A percentile compares a stretch with the other conserved stretches of the same genome.
These are phyloP conservation scores for Candida sanyiensis DNA, from an alignment of 805 yeast species.

Conservation along the genomic window DNA sequence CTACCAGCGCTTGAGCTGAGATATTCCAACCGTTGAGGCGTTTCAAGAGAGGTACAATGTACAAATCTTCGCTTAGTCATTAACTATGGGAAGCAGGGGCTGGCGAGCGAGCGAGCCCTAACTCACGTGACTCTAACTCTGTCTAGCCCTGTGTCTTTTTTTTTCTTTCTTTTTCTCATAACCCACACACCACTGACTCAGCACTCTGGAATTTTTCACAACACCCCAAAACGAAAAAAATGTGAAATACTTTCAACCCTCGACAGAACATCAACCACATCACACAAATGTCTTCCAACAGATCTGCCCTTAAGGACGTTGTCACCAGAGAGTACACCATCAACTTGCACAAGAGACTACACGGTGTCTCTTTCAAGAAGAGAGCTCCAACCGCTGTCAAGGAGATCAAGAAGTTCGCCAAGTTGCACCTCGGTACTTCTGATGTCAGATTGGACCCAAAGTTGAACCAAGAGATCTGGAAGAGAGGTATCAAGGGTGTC, in stretches of 20 bases:
- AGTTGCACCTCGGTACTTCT: constrained; percentile 97
- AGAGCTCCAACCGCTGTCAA: constrained; percentile 99
- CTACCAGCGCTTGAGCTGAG: too few relatives aligned
- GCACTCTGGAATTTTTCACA: constrained; percentile 10
- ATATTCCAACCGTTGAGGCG: too few relatives aligned
- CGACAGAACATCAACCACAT: constrained; percentile 2
- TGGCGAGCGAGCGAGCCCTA: background rate
- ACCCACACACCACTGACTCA: constrained; percentile 14
- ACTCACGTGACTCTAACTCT: background rate
- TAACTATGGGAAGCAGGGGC: background rate
- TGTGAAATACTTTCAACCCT: constrained; percentile 5
- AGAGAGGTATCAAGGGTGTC: constrained; percentile 99
- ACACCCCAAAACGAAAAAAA: constrained; percentile 4
- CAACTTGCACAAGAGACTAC: constrained; percentile 98
- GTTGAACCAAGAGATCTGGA: constrained; percentile 98
- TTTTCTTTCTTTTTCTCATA: too few relatives aligned
- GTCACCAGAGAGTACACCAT: constrained; percentile 99
- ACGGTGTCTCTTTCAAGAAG: constrained; percentile 98
- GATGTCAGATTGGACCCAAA: constrained; percentile 99
- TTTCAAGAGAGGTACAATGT: too few relatives aligned
- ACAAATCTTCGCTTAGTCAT: background rate
- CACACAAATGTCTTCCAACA: constrained; percentile 39
- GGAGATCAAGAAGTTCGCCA: constrained; percentile 98
- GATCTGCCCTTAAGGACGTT: constrained; percentile 94
- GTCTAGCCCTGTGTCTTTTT: too few relatives aligned